Base-by-base conservation (phyloP, 371 early-diverging fungal genomes). In the Smittium mucronatum region DNA sequence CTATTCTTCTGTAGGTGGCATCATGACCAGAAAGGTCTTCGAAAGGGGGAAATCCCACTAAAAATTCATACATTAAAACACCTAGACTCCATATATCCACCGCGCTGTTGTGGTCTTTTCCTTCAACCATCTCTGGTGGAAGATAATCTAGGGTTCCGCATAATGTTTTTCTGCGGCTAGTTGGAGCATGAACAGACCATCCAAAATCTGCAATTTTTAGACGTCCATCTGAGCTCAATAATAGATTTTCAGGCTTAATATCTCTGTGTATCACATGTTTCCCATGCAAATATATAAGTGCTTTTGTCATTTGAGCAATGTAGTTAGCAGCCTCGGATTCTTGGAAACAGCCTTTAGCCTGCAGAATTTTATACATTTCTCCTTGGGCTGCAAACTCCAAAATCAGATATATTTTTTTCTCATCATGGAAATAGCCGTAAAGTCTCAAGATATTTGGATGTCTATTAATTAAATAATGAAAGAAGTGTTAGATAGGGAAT, bases 11-110 rank as follows among this genome's bases (percentile, higher is more conserved):
- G 73, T 94, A 95, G 0, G 94, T 97, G 35, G 86, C 89, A 68
- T 77, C 81, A 57, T 84, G 81, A 34, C 83, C 81, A 47, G 83
- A 73, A 58, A 80, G 71, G 59, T 88, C 91, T 76, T 97, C 97
- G 81, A 99, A 99, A 0, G 99, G 99, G 0, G 99, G 94, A 0
- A 83, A 82, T 0, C 99, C 99, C 16, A 90, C 90, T 8, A 98
- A 75, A 74, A 99, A 92, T 80, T 99, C 99, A 79, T 93, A 99
- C 69, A 88, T 82, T 15, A 99, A 82, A 34, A 99, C 92, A n/a
- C 99, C 99, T 36, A 99, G 79, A 35, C 95, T 91, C 99, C 99
- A 99, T 75, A 98, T 80, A 78, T 99, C 99, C 30, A 98, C 95
- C 28, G 86, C 85, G 58, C 86, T 86, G 67, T 86, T 83, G 80